phyloP scores from a whole-genome alignment of 805 yeast genomes.

The Brettanomyces sp. region DNA sequence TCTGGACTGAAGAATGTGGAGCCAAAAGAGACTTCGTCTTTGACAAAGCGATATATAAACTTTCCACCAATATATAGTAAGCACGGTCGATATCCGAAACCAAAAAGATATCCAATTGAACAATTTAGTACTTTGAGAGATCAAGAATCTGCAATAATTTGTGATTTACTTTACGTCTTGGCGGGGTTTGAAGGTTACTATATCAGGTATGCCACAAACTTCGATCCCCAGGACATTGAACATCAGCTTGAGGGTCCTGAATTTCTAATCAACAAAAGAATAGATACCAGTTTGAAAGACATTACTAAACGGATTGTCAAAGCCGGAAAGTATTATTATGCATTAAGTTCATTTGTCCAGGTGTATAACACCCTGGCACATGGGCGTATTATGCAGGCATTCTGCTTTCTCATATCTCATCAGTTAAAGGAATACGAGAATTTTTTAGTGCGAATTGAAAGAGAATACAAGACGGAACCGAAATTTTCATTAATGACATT shows the following conservation, averaged over 20 bases:
- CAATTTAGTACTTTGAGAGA: conserved; percentile 37
- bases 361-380: conserved; percentile 41
- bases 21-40: background rate
- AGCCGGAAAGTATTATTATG: conserved; percentile 54
- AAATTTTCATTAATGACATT: conserved; percentile 51
- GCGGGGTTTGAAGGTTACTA: conserved; percentile 72
- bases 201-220: conserved; percentile 57
- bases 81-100: conserved; percentile 6
- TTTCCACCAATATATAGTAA: conserved; percentile 13
- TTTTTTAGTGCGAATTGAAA: conserved; percentile 35
- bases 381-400: conserved; percentile 68
- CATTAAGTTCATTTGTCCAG: conserved; percentile 52
- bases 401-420: conserved; percentile 51
- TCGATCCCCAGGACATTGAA: conserved; percentile 34
- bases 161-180: conserved; percentile 61
- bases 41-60: conserved; percentile 12
- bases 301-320: conserved; percentile 51
- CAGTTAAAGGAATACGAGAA: conserved; percentile 30
- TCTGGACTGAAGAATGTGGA: background rate
- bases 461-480: conserved; percentile 37
- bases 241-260: conserved; percentile 61
- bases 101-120: conserved; percentile 31
- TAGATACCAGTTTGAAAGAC: conserved; percentile 68
- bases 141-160: conserved; percentile 66
- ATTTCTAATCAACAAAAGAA: conserved; percentile 56